phyloP scores from a whole-genome alignment of 2,329 filamentous ascomycete genomes.

The Pseudocercospora musae region DNA sequence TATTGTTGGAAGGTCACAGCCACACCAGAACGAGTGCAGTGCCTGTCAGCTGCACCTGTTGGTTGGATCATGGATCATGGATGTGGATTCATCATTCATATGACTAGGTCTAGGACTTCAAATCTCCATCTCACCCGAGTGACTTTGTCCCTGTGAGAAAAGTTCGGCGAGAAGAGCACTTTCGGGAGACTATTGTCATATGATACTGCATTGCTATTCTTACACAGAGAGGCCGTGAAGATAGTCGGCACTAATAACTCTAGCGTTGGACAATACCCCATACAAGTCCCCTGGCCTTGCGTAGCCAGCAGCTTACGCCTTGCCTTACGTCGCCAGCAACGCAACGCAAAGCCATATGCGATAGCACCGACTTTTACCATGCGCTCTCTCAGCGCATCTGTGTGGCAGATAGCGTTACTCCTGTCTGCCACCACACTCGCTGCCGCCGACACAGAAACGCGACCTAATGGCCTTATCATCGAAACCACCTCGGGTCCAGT shows the following conservation, averaged over 20 bases:
- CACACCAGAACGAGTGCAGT: neutral
- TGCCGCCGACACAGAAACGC: conserved; percentile 12
- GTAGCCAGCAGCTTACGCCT: neutral
- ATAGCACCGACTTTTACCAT: conserved; percentile 15
- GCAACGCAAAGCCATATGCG: neutral
- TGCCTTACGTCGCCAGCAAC: neutral
- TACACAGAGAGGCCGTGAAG: neutral
- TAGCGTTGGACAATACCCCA: neutral
- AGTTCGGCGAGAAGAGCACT: neutral
- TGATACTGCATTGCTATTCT: neutral
- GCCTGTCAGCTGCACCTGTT: neutral
- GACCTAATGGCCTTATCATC: conserved; percentile 33
- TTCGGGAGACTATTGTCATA: too few relatives aligned
- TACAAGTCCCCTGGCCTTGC: neutral
- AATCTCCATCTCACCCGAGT: neutral
- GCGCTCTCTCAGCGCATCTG: conserved; percentile 19
- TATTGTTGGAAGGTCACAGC: neutral
- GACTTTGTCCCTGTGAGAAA: neutral
- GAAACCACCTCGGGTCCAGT: conserved; percentile 41
- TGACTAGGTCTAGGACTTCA: neutral
- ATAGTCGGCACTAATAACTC: neutral
- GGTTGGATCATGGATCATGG: too few relatives aligned
- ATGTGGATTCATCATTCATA: too few relatives aligned
- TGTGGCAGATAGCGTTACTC: conserved; percentile 15
- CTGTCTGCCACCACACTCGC: conserved; percentile 8